Percentiles rank a stretch among this genome's conserved stretches.
Evolutionary conservation across 495 filamentous ascomycete species (phyloP).

Genomic region (Annulohypoxylon bovei): DNA sequence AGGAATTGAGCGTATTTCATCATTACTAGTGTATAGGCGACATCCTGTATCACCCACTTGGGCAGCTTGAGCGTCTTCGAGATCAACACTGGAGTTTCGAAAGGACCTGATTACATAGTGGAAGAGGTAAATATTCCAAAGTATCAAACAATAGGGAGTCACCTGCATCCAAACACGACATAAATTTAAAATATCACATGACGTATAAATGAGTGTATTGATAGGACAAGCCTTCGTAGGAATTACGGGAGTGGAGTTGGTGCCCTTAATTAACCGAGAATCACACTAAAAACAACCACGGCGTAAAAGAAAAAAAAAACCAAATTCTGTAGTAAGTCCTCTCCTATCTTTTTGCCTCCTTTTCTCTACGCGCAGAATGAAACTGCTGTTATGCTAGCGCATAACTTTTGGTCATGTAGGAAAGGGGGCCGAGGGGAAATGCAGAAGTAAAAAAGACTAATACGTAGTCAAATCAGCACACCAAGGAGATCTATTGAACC

Average conservation of each 20-base stretch:
- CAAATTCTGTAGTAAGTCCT: not conserved
- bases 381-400: not conserved
- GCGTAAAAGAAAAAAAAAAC: not conserved
- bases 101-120: no score
- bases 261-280: constrained; percentile 10
- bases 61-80: not conserved
- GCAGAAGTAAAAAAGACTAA: constrained; percentile 1
- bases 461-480: constrained; percentile 9
- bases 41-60: not conserved
- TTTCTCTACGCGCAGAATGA: constrained; percentile 6
- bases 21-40: not conserved
- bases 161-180: not conserved
- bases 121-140: not conserved
- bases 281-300: constrained; percentile 2
- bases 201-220: not conserved
- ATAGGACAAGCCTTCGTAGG: not conserved
- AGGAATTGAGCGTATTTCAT: not conserved
- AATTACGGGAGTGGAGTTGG: constrained; percentile 17
- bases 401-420: constrained; percentile 13
- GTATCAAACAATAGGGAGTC: not conserved
- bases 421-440: not conserved
- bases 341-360: not conserved
- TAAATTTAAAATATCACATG: not conserved
- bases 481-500: constrained; percentile 14
- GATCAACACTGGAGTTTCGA: no score